Evolutionary conservation across 73 alveolate species (phyloP).

Genomic region (Paramecium bursaria): DNA sequence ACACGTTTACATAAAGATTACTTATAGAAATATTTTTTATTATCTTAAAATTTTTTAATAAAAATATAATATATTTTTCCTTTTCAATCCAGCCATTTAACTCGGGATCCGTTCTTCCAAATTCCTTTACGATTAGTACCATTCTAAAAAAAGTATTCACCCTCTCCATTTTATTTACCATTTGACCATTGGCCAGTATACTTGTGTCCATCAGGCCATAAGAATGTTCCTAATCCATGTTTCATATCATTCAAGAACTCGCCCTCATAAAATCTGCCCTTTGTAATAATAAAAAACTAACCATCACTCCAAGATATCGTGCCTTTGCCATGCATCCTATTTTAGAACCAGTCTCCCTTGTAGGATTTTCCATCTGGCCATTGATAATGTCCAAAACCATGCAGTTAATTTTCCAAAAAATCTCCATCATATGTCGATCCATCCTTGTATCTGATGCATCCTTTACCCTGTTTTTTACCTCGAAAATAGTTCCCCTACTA

Average conservation of each 20-base stretch:
- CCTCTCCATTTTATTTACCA: conserved; percentile 59
- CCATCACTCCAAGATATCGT: conserved; percentile 86
- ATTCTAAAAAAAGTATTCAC: conserved; percentile 41
- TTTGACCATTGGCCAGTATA: conserved; percentile 77
- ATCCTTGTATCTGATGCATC: conserved; percentile 79
- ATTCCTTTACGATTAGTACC: conserved; percentile 52
- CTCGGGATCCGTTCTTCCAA: conserved; percentile 60
- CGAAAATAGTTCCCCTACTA: background rate
- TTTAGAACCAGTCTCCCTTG: conserved; percentile 75
- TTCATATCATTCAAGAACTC: conserved; percentile 76
- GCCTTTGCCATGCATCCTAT: conserved; percentile 86
- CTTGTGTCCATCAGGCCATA: conserved; percentile 74
- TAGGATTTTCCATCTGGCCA: conserved; percentile 78
- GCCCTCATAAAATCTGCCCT: conserved; percentile 76
- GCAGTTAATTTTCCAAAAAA: conserved; percentile 75
- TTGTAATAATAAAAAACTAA: conserved; percentile 72
- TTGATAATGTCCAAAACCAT: conserved; percentile 78
- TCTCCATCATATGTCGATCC: conserved; percentile 83
- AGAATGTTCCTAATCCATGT: conserved; percentile 77
- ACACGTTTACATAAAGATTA: conserved; percentile 31
- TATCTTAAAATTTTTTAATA: conserved; percentile 10
- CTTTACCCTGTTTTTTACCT: conserved; percentile 79
- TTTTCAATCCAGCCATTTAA: conserved; percentile 54
- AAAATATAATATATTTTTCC: too few species aligned
- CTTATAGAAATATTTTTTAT: too few species aligned